Base-by-base conservation (phyloP, 768 basidiomycete genomes). In the Russula sp. region DNA sequence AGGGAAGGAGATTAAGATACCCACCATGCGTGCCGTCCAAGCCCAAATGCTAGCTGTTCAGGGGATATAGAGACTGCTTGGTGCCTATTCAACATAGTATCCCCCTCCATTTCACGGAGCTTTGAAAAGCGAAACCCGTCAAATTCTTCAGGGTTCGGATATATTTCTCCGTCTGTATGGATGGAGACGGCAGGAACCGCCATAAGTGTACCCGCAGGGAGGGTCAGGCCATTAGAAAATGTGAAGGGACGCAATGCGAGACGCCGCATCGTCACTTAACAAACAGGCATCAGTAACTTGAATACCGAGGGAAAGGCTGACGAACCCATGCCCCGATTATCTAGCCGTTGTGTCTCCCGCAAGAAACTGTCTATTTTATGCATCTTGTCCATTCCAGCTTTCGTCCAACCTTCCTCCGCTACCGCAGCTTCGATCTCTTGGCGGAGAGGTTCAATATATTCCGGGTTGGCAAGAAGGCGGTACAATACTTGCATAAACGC, bases 101-200 rank as follows among this genome's bases (percentile, higher is more conserved):
- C 45, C 62, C 34, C 72, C 16, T 71, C 70, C 14, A 59, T 52
- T 39, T 70, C 70, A n/a, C 63, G 67, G 59, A 68, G 64, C n/a
- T 72, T 61, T 22, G 72, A 62, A 68, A 79, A 82, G 16, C 80
- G 73, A 58, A 77, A 77, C 1, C 78, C 73, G 34, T 78, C 72
- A 45, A 81, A 81, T 47, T 34, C 60, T 11, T 72, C 67, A 0
- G 83, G 71, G 55, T 80, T 73, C n/a, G 71, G 63, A 66, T 83
- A 85, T 20, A 73, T 67, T 16, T 70, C 71, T n/a, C 72, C 71
- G 62, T 82, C 78, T 18, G 71, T 70, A 63, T 78, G 77, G 69
- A 76, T 70, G n/a, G 73, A 64, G 32, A 63, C 57, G 5, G 70
- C 59, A 10, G 75, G 74, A 9, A 74, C 70, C 14, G 71, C 67